A percentile compares a stretch with the other conserved stretches of the same genome.
Evolutionary conservation across 108 stramenopile genomes (phyloP).

Genomic region (Ochromonas danica): DNA sequence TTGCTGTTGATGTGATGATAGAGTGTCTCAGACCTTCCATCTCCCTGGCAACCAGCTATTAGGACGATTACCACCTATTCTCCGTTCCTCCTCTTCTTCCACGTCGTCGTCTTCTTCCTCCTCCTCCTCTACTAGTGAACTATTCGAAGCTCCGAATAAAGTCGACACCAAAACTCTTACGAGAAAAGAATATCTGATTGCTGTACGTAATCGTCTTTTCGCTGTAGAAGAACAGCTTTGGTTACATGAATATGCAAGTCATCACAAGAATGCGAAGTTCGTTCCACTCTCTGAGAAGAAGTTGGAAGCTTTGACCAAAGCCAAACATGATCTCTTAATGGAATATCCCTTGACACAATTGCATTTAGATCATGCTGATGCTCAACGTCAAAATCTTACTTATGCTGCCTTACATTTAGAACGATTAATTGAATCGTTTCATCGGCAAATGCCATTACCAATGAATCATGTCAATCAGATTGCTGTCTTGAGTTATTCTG

Average conservation of each 20-base stretch:
- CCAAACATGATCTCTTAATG: not conserved
- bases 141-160: not conserved
- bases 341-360: not conserved
- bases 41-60: no score
- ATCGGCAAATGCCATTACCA: not conserved
- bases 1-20: no score
- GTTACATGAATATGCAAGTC: constrained; percentile 11
- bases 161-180: not conserved
- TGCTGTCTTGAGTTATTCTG: not conserved
- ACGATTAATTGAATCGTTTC: not conserved
- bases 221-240: constrained; percentile 18
- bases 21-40: no score
- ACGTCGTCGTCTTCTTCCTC: no score
- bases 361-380: not conserved
- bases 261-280: not conserved
- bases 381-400: not conserved
- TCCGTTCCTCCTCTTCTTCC: no score
- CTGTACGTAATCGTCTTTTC: constrained; percentile 1
- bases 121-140: no score
- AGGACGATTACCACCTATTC: no score
- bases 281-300: not conserved
- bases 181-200: not conserved
- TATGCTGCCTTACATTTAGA: not conserved
- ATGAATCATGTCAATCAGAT: constrained; percentile 14
- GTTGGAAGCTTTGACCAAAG: not conserved